These are phyloP conservation scores for Tolypocladium paradoxum DNA, from an alignment of 2,329 filamentous ascomycete species.

Conservation along the genomic window DNA sequence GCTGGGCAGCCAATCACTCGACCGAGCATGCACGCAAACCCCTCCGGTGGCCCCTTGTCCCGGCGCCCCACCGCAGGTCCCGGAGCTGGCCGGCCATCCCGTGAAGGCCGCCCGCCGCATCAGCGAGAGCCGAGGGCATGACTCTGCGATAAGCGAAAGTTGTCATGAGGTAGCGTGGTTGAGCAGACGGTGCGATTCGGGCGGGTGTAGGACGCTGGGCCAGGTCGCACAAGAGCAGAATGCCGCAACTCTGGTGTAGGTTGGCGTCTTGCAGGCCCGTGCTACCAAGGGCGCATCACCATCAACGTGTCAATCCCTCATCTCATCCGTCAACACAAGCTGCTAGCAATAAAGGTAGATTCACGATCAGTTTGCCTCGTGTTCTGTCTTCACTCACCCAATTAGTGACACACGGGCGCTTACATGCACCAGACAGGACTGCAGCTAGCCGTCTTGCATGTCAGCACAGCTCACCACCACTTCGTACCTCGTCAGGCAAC, in stretches of 20 bases:
- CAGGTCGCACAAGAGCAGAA: no score
- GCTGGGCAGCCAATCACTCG: neutral
- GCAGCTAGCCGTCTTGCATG: neutral
- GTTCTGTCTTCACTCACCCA: no score
- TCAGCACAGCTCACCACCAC: neutral
- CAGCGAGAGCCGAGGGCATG: neutral
- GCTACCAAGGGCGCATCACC: no score
- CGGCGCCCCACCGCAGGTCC: neutral
- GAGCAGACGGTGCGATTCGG: no score
- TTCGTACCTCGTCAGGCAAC: no score
- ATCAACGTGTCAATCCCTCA: no score
- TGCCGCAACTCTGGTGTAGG: no score
- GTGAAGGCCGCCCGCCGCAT: neutral
- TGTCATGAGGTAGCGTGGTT: neutral
- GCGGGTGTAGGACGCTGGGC: no score
- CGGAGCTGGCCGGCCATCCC: neutral
- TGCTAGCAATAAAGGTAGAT: no score
- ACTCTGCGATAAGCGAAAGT: neutral
- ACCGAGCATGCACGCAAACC: neutral
- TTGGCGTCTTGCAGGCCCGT: no score
- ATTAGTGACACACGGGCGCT: neutral
- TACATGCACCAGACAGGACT: neutral
- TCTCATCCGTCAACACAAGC: no score
- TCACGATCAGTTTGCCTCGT: no score
- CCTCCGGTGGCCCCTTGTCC: neutral